A percentile compares a stretch with the other conserved stretches of the same genome.
These are phyloP conservation scores for Colletotrichum higginsianum DNA, from an alignment of 2,329 filamentous ascomycete species.

Conservation along the genomic window DNA sequence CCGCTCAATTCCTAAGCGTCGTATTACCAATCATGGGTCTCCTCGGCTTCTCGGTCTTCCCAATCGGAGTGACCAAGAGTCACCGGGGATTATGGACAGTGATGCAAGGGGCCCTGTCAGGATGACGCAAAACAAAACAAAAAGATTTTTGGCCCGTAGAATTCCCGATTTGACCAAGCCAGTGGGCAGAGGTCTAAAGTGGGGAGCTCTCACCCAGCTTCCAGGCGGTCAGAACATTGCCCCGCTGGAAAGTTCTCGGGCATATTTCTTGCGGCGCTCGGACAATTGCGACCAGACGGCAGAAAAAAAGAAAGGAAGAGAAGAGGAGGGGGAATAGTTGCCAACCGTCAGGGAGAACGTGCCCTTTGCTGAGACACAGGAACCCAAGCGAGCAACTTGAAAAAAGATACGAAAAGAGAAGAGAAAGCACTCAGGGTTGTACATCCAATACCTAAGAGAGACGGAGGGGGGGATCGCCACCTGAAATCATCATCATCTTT, in stretches of 20 bases:
- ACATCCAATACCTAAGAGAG: neutral
- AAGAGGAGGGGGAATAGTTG: slow-evolving; percentile 1
- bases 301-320: neutral
- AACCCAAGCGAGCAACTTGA: too few relatives aligned
- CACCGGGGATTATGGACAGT: neutral
- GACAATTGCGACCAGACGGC: slow-evolving; percentile 2
- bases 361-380: neutral
- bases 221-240: slow-evolving; percentile 8
- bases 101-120: neutral
- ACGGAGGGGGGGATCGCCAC: neutral
- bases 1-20: slow-evolving; percentile 36
- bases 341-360: neutral
- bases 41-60: neutral
- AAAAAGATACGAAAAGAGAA: slow-evolving; percentile 3
- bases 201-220: neutral
- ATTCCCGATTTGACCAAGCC: slow-evolving; percentile 17
- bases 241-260: slow-evolving; percentile 32
- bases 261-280: neutral
- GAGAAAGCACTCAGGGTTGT: too few relatives aligned
- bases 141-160: slow-evolving; percentile 11
- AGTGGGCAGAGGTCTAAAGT: neutral
- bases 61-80: neutral
- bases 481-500: too few relatives aligned
- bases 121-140: slow-evolving; percentile 27
- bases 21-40: slow-evolving; percentile 40